Evolutionary conservation across 2,329 filamentous ascomycete species (phyloP).

Genomic region (Massarina eburnea): DNA sequence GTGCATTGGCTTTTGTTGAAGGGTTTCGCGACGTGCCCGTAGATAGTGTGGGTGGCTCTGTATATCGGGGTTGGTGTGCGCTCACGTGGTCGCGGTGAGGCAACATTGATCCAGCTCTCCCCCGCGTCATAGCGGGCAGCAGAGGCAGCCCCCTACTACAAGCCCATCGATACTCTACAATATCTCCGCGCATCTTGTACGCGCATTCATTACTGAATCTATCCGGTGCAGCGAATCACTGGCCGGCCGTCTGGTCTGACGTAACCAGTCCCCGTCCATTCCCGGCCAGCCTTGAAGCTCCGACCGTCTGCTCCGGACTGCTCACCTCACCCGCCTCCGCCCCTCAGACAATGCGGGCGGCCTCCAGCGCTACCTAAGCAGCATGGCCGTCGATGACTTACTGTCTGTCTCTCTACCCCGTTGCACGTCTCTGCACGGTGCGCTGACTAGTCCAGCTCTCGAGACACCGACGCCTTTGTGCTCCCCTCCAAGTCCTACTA

Average conservation of each 20-base stretch:
- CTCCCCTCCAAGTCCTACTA: constrained; percentile 50
- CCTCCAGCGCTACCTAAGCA: constrained; percentile 26
- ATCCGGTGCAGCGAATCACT: not conserved
- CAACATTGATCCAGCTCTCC: not conserved
- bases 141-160: too few relatives aligned
- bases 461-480: constrained; percentile 50
- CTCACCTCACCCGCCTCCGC: constrained; percentile 12
- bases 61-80: too few relatives aligned
- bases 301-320: constrained; percentile 4
- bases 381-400: constrained; percentile 44
- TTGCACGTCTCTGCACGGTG: not conserved
- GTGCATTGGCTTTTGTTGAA: too few relatives aligned
- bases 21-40: too few relatives aligned
- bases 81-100: too few relatives aligned
- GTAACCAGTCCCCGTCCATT: not conserved
- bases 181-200: not conserved
- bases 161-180: not conserved
- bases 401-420: constrained; percentile 28
- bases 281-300: too few relatives aligned
- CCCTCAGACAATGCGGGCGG: constrained; percentile 7
- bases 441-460: constrained; percentile 42
- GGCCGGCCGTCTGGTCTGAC: constrained; percentile 1
- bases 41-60: too few relatives aligned
- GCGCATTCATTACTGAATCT: not conserved
- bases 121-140: not conserved